Evolutionary conservation across 2,329 filamentous ascomycete genomes (phyloP).

Genomic region (Colletotrichum viniferum): DNA sequence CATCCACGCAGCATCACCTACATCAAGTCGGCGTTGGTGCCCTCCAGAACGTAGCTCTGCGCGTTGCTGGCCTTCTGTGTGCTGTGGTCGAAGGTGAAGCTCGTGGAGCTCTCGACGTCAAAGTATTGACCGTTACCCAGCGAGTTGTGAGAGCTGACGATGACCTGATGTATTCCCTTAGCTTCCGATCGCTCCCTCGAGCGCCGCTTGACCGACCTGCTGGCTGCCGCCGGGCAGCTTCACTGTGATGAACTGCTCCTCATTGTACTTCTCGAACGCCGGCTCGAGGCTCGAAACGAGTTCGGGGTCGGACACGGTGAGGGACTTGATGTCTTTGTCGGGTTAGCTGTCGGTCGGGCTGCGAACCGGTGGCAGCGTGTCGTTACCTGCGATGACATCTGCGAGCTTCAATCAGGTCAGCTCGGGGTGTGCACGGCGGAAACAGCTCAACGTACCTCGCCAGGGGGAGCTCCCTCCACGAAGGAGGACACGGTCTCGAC

Average conservation of each 20-base stretch:
- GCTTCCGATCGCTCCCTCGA: neutral
- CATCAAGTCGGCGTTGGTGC: conserved; percentile 79
- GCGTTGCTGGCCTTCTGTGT: conserved; percentile 85
- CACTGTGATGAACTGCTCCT: conserved; percentile 87
- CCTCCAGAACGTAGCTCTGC: conserved; percentile 81
- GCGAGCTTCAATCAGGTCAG: conserved; percentile 63
- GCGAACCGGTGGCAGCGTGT: neutral
- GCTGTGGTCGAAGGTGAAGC: conserved; percentile 86
- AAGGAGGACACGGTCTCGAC: conserved; percentile 78
- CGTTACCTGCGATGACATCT: conserved; percentile 84
- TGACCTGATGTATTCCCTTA: conserved; percentile 56
- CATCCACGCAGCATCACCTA: conserved; percentile 46
- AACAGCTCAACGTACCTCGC: conserved; percentile 72
- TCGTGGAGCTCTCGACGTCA: conserved; percentile 85
- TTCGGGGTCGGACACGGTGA: conserved; percentile 73
- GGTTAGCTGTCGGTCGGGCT: conserved; percentile 3
- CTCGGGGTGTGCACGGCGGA: conserved; percentile 17
- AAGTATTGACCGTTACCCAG: conserved; percentile 85
- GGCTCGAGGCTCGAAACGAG: conserved; percentile 76
- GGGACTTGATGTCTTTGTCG: conserved; percentile 80
- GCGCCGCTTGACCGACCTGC: conserved; percentile 32
- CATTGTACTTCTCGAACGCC: conserved; percentile 94
- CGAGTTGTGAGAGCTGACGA: conserved; percentile 86
- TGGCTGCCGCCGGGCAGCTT: conserved; percentile 89
- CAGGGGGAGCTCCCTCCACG: conserved; percentile 91